A percentile compares a stretch with the other conserved stretches of the same genome.
These are phyloP conservation scores for Cyclocybe cylindracea DNA, from an alignment of 768 basidiomycete species.

Conservation along the genomic window DNA sequence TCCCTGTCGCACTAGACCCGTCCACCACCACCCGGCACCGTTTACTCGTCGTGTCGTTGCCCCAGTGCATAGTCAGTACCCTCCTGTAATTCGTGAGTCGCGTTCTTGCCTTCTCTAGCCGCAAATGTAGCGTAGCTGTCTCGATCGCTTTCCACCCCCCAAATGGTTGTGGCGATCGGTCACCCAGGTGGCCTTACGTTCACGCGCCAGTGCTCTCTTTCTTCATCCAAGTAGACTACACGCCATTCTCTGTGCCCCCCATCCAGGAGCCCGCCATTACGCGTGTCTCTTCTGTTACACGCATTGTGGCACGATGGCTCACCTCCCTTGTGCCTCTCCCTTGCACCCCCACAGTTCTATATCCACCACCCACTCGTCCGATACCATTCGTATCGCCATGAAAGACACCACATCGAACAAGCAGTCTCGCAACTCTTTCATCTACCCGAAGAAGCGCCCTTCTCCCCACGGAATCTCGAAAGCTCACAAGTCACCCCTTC, in stretches of 20 bases:
- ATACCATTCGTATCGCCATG: conserved; percentile 58
- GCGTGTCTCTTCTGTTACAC: conserved; percentile 22
- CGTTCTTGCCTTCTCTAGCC: not conserved
- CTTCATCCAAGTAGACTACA: conserved; percentile 3
- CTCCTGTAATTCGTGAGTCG: conserved; percentile 16
- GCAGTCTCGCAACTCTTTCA: conserved; percentile 59
- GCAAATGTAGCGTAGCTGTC: conserved; percentile 1
- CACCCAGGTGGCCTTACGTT: conserved; percentile 5
- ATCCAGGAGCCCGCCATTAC: conserved; percentile 15
- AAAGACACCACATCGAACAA: conserved; percentile 72
- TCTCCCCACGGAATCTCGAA: conserved; percentile 81
- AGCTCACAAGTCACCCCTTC: conserved; percentile 57
- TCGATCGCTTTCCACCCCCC: conserved; percentile 3
- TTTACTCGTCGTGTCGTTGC: conserved; percentile 16
- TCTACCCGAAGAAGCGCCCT: conserved; percentile 85
- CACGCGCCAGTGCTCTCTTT: conserved; percentile 1
- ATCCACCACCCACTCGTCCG: conserved; percentile 45
- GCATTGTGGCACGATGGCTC: conserved; percentile 24
- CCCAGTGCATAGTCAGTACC: conserved; percentile 14
- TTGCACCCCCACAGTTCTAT: conserved; percentile 35
- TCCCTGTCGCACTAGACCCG: conserved; percentile 20
- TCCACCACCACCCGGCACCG: conserved; percentile 10
- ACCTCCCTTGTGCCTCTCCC: conserved; percentile 23
- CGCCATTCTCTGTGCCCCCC: conserved; percentile 4
- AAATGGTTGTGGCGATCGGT: conserved; percentile 17